Base-by-base conservation (phyloP, 2,329 filamentous ascomycete genomes). In the Colletotrichum liriopes region DNA sequence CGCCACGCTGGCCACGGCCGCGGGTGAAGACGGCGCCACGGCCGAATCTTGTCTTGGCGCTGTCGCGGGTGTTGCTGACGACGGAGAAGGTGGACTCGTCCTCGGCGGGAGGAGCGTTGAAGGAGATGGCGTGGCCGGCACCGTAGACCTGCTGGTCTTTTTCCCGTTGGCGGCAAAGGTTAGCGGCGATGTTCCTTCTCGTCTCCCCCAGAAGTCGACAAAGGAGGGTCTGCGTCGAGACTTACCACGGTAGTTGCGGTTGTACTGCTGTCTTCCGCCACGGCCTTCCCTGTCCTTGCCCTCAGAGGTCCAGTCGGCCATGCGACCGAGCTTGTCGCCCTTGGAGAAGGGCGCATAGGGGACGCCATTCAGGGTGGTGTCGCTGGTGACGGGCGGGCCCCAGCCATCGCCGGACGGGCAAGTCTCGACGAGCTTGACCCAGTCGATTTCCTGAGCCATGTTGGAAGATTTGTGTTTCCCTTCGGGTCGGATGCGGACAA, bases 281-380 rank as follows among this genome's bases (percentile, higher is more conserved):
- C 91, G 88, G 61, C 88, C 86, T 77, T 92, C 90, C 79, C 95
- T 88, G 73, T 96, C 94, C 86, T 98, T 98, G 82, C 93, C 92
- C 81, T 98, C 96, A 59, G 91, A 81, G 23, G 95, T 97, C 96
- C 96, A 99, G 88, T 99, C 96, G 73, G 96, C 96, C 95, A 99
- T 98, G 83, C 96, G 95, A 80, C 96, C 96, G 73, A 99, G 89
- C 89, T 98, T 98, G 88, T 99, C 96, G 82, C 94, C 95, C 86
- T 99, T 99, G 77, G 95, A 98, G 88, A 96, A 99, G 73, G 96
- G 96, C 78, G 96, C 96, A 84, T 98, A 99, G 49, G 96, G 96
- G 61, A 98, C 94, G 81, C 96, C 96, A 82, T 97, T 92, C 79
- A 98, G 90, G 74, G 94, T 98, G 75, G 94, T 97, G 82, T 98